Percentiles rank a stretch among this genome's conserved stretches.
Evolutionary conservation across 2,329 filamentous ascomycete genomes (phyloP).

Genomic region (Aspergillus niger): DNA sequence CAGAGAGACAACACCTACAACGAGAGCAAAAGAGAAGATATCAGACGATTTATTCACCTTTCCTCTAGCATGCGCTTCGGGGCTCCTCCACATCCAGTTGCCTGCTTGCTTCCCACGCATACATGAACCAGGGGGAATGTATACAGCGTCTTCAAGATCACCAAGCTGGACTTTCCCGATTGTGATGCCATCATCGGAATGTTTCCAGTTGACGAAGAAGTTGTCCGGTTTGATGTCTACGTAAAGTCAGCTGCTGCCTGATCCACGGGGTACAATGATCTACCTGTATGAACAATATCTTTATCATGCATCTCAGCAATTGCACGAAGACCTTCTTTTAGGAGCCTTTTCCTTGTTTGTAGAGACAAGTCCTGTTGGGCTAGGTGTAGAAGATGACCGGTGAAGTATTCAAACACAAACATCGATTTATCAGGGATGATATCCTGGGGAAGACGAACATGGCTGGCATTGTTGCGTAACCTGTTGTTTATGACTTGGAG

Average conservation of each 20-base stretch:
- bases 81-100: constrained; percentile 40
- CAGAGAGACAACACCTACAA: constrained; percentile 22
- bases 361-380: constrained; percentile 44
- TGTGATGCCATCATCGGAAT: neutral
- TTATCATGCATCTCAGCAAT: constrained; percentile 40
- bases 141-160: constrained; percentile 10
- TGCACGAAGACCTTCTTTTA: constrained; percentile 46
- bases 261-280: neutral
- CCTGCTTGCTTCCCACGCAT: constrained; percentile 22
- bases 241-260: neutral
- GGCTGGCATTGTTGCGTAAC: constrained; percentile 16
- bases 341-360: constrained; percentile 43
- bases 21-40: constrained; percentile 40
- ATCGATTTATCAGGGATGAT: constrained; percentile 48
- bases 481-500: constrained; percentile 16
- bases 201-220: constrained; percentile 8
- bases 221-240: constrained; percentile 12
- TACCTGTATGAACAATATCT: constrained; percentile 38
- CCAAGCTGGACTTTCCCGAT: constrained; percentile 12
- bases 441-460: constrained; percentile 45
- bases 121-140: constrained; percentile 9
- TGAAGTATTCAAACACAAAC: constrained; percentile 51
- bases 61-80: constrained; percentile 33
- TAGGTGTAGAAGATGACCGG: constrained; percentile 47
- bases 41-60: constrained; percentile 35